Percentiles rank a stretch among this genome's conserved stretches.
Evolutionary conservation across 306 rosid genomes (phyloP).

Genomic region (Cicer cuneatum): DNA sequence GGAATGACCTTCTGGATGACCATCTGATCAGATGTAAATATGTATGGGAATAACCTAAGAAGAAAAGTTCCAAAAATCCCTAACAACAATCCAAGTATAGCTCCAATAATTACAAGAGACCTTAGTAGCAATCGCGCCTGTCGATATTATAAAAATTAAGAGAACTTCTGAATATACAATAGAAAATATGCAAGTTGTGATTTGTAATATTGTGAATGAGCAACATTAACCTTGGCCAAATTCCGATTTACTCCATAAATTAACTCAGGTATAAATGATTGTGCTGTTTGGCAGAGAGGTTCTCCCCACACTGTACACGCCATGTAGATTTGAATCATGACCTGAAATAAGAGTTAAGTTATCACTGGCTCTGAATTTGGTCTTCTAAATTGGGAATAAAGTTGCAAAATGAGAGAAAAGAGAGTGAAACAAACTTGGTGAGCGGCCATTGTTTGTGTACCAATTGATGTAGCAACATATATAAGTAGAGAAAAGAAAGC

Average conservation of each 20-base stretch:
- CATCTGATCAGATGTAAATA: constrained; percentile 72
- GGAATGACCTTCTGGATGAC: constrained; percentile 71
- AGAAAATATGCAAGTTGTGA: background rate
- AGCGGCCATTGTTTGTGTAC: constrained; percentile 52
- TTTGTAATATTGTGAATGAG: background rate
- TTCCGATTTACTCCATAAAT: constrained; percentile 39
- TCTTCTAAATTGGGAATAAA: background rate
- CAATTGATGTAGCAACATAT: constrained; percentile 51
- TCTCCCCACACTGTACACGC: constrained; percentile 57
- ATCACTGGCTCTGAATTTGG: background rate
- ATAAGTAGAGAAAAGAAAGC: constrained; percentile 45
- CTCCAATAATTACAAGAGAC: constrained; percentile 80
- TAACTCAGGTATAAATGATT: constrained; percentile 53
- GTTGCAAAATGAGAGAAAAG: constrained; percentile 1
- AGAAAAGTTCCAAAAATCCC: constrained; percentile 72
- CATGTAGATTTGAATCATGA: constrained; percentile 52
- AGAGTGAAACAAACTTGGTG: constrained; percentile 48
- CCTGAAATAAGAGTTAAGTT: constrained; percentile 42
- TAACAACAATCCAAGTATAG: constrained; percentile 62
- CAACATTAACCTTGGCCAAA: constrained; percentile 46
- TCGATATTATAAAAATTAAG: constrained; percentile 13
- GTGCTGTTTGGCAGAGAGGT: constrained; percentile 51
- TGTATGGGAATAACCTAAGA: constrained; percentile 64
- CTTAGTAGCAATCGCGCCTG: constrained; percentile 47
- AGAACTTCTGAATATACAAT: background rate